phyloP scores from a whole-genome alignment of 1,139 yeast species.

The Diutina pseudorugosa region DNA sequence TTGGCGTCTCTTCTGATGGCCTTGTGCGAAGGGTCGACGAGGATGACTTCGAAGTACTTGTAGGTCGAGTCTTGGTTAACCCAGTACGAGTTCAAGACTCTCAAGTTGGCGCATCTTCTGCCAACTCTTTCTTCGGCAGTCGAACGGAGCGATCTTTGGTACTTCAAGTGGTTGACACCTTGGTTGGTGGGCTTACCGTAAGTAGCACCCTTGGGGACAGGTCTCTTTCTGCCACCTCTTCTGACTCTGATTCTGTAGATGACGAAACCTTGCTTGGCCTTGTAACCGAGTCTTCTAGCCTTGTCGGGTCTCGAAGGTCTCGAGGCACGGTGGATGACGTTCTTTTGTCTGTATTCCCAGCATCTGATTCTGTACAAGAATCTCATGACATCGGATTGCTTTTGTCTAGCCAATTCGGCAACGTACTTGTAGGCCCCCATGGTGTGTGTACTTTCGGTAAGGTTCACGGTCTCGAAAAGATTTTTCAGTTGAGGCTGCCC shows the following conservation, averaged over 20 bases:
- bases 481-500: background rate
- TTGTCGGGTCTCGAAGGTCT: slow-evolving; percentile 99
- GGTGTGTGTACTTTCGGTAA: slow-evolving; percentile 10
- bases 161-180: slow-evolving; percentile 98
- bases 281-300: slow-evolving; percentile 99
- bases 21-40: slow-evolving; percentile 95
- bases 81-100: slow-evolving; percentile 99
- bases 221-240: slow-evolving; percentile 99
- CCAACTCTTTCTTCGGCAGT: slow-evolving; percentile 99
- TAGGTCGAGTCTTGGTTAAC: slow-evolving; percentile 98
- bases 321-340: slow-evolving; percentile 96
- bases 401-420: slow-evolving; percentile 99
- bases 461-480: background rate
- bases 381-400: slow-evolving; percentile 99
- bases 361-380: slow-evolving; percentile 99
- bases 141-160: slow-evolving; percentile 96
- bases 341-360: slow-evolving; percentile 99
- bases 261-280: slow-evolving; percentile 99
- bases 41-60: slow-evolving; percentile 97
- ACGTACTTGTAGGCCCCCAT: slow-evolving; percentile 99
- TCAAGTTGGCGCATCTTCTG: slow-evolving; percentile 96
- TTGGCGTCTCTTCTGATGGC: slow-evolving; percentile 98
- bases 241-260: slow-evolving; percentile 98
- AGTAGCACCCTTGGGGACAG: slow-evolving; percentile 99
- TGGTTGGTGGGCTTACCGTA: slow-evolving; percentile 99